Percentiles rank a stretch among this genome's conserved stretches.
phyloP scores from a whole-genome alignment of 306 rosid species.

The Geum urbanum region DNA sequence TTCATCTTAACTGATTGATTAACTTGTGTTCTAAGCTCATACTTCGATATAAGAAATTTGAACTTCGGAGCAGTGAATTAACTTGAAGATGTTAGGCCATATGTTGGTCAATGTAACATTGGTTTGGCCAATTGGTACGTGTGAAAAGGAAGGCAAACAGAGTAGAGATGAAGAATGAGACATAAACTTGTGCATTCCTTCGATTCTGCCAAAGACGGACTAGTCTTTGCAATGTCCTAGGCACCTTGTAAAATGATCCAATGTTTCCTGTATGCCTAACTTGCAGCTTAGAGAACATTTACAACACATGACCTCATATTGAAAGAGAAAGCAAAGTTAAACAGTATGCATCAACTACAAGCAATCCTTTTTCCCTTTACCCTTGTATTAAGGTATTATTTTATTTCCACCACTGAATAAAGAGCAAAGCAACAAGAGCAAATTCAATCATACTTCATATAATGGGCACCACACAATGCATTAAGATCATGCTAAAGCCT shows the following conservation, averaged over 20 bases:
- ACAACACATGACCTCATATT: neutral
- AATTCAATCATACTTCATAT: neutral
- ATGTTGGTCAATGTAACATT: neutral
- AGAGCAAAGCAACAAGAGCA: neutral
- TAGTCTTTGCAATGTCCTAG: neutral
- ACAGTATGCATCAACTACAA: neutral
- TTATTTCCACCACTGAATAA: neutral
- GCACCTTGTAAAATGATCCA: neutral
- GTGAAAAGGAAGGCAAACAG: neutral
- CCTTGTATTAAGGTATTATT: neutral
- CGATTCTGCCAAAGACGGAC: no score
- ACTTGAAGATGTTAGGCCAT: no score
- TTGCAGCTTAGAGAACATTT: neutral
- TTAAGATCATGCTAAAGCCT: neutral
- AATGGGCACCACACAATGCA: neutral
- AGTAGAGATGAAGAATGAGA: neutral
- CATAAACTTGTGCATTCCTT: neutral
- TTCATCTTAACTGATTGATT: no score
- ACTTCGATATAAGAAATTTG: no score
- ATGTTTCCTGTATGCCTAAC: neutral
- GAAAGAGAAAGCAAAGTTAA: neutral
- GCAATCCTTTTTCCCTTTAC: neutral
- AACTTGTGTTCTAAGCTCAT: no score
- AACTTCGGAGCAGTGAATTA: no score
- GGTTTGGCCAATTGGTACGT: neutral